Evolutionary conservation across 371 early-diverging fungal genomes (phyloP).

Genomic region (Circinella umbellata): DNA sequence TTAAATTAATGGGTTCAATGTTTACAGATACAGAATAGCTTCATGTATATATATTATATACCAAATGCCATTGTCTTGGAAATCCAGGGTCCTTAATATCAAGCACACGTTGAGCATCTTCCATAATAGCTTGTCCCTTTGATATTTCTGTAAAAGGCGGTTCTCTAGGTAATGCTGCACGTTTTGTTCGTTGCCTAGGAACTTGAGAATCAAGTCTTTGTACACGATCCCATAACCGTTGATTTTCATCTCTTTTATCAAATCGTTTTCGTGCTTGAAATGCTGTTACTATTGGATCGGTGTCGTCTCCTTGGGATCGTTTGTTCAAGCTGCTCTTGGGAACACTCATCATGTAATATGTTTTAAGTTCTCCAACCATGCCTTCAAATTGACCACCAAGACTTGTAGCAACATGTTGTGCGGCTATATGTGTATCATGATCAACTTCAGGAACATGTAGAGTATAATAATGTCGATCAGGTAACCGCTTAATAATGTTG

Average conservation of each 20-base stretch:
- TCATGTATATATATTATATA: slow-evolving; percentile 30
- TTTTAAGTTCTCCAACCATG: slow-evolving; percentile 63
- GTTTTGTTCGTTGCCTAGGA: slow-evolving; percentile 22
- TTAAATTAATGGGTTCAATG: neutral
- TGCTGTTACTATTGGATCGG: slow-evolving; percentile 19
- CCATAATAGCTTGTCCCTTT: slow-evolving; percentile 16
- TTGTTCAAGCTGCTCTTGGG: slow-evolving; percentile 13
- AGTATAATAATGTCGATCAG: slow-evolving; percentile 50
- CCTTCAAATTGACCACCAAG: slow-evolving; percentile 58
- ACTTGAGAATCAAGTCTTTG: slow-evolving; percentile 29
- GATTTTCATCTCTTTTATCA: slow-evolving; percentile 7
- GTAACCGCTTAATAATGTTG: slow-evolving; percentile 22
- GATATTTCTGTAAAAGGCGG: slow-evolving; percentile 17
- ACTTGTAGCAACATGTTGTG: slow-evolving; percentile 33
- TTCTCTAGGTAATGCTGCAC: slow-evolving; percentile 24
- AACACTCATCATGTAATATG: slow-evolving; percentile 62
- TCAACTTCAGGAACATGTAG: slow-evolving; percentile 35
- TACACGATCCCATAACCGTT: slow-evolving; percentile 18
- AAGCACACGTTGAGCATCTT: slow-evolving; percentile 29
- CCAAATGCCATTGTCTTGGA: slow-evolving; percentile 82
- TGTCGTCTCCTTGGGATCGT: slow-evolving; percentile 26
- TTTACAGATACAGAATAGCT: no score
- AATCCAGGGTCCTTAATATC: slow-evolving; percentile 77
- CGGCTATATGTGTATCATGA: slow-evolving; percentile 17
- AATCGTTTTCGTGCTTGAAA: slow-evolving; percentile 23